phyloP scores from a whole-genome alignment of 139 green algal species.

The Zygnema cylindricum region DNA sequence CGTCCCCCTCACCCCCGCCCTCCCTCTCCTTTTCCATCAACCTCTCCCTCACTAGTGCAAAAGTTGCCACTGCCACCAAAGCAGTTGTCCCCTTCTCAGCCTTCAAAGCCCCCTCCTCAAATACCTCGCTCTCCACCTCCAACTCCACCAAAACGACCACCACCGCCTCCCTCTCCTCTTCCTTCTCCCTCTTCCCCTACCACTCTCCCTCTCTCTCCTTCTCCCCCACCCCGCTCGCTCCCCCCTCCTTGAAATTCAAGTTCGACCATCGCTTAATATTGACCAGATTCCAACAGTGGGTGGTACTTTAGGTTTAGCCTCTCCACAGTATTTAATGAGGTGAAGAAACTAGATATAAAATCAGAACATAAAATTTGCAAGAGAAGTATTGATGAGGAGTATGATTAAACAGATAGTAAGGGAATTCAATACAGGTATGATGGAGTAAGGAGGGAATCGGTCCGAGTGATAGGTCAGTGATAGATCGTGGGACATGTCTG shows the following conservation, averaged over 20 bases:
- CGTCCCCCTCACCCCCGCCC: background rate
- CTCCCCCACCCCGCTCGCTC: background rate
- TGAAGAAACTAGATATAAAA: too few species aligned
- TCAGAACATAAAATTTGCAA: too few species aligned
- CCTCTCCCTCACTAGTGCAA: constrained; percentile 15
- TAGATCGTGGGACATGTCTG: too few species aligned
- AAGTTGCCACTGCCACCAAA: constrained; percentile 1
- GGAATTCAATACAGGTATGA: too few species aligned
- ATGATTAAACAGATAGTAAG: too few species aligned
- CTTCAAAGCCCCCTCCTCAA: background rate
- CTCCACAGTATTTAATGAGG: too few species aligned
- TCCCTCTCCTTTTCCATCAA: background rate
- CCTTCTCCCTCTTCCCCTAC: background rate
- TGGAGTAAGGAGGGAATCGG: too few species aligned
- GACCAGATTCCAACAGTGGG: background rate
- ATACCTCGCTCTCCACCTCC: background rate
- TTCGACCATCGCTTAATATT: background rate
- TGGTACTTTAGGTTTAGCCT: too few species aligned
- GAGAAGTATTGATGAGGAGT: too few species aligned
- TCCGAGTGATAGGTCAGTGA: too few species aligned
- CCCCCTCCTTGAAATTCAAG: background rate
- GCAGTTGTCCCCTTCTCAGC: background rate
- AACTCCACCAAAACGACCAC: background rate
- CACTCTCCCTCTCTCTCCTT: background rate
- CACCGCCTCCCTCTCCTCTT: background rate